Evolutionary conservation across 1,284 basidiomycete species (phyloP).

Genomic region (Cutaneotrichosporon sp.): DNA sequence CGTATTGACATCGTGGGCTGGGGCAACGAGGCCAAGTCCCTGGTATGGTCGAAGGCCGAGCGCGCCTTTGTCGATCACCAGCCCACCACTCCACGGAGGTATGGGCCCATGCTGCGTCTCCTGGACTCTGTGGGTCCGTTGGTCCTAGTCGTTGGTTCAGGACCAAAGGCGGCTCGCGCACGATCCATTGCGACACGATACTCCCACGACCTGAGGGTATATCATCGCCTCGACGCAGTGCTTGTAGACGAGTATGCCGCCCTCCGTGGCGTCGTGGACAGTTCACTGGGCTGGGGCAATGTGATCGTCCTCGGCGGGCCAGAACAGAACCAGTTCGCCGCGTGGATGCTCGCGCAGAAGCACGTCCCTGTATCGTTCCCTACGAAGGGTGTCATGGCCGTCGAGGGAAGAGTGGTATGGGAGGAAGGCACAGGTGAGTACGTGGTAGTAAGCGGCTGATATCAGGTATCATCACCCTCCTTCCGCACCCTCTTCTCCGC

Average conservation of each 20-base stretch:
- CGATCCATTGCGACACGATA: constrained; percentile 63
- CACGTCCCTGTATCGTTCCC: constrained; percentile 45
- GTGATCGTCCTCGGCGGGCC: constrained; percentile 57
- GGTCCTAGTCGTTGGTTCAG: constrained; percentile 58
- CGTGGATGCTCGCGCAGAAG: constrained; percentile 35
- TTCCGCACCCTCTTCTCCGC: constrained; percentile 62
- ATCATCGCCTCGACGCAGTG: constrained; percentile 67
- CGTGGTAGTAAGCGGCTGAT: constrained; percentile 2
- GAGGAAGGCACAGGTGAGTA: constrained; percentile 44
- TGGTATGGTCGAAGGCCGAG: constrained; percentile 1
- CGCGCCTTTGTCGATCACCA: constrained; percentile 1
- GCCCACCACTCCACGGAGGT: constrained; percentile 43
- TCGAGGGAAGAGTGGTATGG: constrained; percentile 38
- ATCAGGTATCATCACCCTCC: constrained; percentile 65
- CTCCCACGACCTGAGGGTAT: constrained; percentile 65
- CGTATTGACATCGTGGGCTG: constrained; percentile 30
- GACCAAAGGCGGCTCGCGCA: constrained; percentile 17
- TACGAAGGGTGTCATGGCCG: constrained; percentile 31
- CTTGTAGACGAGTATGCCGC: constrained; percentile 60
- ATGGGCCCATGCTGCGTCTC: constrained; percentile 64
- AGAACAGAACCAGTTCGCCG: constrained; percentile 41
- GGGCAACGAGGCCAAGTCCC: not conserved
- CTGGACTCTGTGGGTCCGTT: constrained; percentile 61
- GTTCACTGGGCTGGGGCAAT: constrained; percentile 56
- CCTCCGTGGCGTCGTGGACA: constrained; percentile 28